Percentiles rank a stretch among this genome's conserved stretches.
Evolutionary conservation across 257 asterid species (phyloP).

Genomic region (Primulina huaijiensis): DNA sequence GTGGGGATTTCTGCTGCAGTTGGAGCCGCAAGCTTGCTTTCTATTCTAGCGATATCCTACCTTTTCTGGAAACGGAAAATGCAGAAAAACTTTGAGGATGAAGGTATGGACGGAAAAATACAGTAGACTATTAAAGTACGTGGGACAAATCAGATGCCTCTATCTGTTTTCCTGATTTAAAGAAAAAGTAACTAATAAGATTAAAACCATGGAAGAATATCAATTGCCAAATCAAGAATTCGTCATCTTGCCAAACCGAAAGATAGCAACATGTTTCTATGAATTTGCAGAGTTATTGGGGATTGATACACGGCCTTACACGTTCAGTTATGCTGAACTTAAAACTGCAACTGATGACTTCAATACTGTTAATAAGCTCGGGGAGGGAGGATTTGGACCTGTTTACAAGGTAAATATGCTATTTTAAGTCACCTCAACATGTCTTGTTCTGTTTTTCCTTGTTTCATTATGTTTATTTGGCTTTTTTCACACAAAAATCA

Average conservation of each 20-base stretch:
- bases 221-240: background rate
- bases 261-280: background rate
- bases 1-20: conserved; percentile 58
- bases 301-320: conserved; percentile 47
- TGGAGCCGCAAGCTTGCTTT: conserved; percentile 36
- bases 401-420: conserved; percentile 42
- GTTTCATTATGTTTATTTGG: background rate
- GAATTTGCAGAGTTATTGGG: conserved; percentile 42
- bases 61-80: conserved; percentile 42
- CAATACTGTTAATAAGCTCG: conserved; percentile 40
- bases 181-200: no score
- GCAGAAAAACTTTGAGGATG: conserved; percentile 40
- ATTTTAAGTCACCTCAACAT: background rate
- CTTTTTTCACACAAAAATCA: background rate
- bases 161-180: background rate
- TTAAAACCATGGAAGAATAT: background rate
- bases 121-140: background rate
- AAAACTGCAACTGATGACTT: conserved; percentile 47
- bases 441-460: background rate
- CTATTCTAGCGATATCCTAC: conserved; percentile 34
- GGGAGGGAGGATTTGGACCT: conserved; percentile 64
- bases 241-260: background rate
- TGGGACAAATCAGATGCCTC: background rate
- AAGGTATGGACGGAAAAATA: conserved; percentile 37
- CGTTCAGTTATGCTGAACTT: conserved; percentile 44